These are phyloP conservation scores for Linderniella brevidens DNA, from an alignment of 257 asterid genomes.

Conservation along the genomic window DNA sequence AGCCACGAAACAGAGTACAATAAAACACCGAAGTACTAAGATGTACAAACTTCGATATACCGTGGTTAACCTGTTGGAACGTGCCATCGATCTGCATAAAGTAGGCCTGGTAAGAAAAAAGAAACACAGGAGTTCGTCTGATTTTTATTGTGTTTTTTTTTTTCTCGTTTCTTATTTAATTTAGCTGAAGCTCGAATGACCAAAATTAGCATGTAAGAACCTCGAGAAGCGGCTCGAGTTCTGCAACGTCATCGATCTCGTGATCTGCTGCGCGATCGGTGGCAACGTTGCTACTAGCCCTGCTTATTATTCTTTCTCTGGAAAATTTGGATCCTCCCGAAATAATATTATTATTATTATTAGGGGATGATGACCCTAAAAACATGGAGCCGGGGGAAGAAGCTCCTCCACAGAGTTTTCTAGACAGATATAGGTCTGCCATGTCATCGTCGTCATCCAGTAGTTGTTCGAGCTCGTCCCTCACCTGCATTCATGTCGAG, in stretches of 20 bases:
- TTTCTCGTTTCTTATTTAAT: neutral
- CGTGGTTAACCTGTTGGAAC: conserved; percentile 1
- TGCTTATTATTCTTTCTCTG: no score
- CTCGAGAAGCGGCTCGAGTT: conserved; percentile 90
- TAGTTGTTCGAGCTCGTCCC: conserved; percentile 94
- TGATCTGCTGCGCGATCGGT: conserved; percentile 44
- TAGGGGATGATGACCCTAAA: no score
- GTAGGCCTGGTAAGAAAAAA: neutral
- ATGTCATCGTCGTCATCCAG: conserved; percentile 93
- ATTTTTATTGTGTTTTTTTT: neutral
- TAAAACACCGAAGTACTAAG: neutral
- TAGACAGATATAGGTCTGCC: conserved; percentile 83
- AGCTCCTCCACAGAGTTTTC: conserved; percentile 54
- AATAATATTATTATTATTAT: no score
- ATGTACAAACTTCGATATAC: neutral
- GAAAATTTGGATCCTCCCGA: no score
- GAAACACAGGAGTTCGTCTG: neutral
- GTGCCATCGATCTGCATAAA: neutral
- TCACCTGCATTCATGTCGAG: conserved; percentile 25
- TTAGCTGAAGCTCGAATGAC: neutral
- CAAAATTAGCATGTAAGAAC: conserved; percentile 19
- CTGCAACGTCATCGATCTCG: conserved; percentile 64
- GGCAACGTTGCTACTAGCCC: neutral
- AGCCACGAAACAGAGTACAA: neutral
- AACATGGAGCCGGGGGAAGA: conserved; percentile 45